Base-by-base conservation (phyloP, 805 yeast species). In the Sugiyamaella smithiae region DNA sequence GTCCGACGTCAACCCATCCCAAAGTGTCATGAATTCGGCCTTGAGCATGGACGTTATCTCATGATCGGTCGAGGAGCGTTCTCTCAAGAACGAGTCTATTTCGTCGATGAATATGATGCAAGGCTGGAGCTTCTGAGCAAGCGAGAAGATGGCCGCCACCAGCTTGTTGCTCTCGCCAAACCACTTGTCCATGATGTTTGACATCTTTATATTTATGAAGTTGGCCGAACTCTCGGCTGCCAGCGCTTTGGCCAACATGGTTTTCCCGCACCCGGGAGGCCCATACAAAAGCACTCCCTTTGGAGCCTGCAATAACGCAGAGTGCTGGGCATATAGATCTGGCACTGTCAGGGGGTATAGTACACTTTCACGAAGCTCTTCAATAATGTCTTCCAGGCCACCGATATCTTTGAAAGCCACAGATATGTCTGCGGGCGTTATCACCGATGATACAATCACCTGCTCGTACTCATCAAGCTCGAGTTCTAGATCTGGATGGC, bases 251-350 rank as follows among this genome's bases (percentile, higher is more conserved):
- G 97, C 98, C 58, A 91, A 72, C 97, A 91, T 88, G 2, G 98
- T 91, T 68, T 91, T 91, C 48, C 98, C 98, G 66, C 97, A 91
- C 0, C 98, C 98, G 0, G 98, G 98, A 2, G 98, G 97, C 0
- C 98, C 98, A 62, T 88, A 83, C 43, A 90, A 74, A 29, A 91
- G 69, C 2, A 91, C 97, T 35, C 99, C 99, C 61, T 88, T 89
- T 1, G 99, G 99, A 1, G 96, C 91, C 61, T 85, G 88, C 22
- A 91, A 71, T 46, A 91, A 72, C 17, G 68, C 54, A 46, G 88
- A 81, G 56, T 84, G 86, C 46, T 79, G 81, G 9, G 79, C 71
- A 63, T 85, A 89, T 35, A 88, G 67, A 43, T 80, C 87, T 0
- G 96, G 96, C 49, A 60, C 58, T 14, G 86, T 84, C 49, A 93